Percentiles rank a stretch among this genome's conserved stretches.
These are phyloP conservation scores for Alloascoidea africana DNA, from an alignment of 805 yeast species.

Conservation along the genomic window DNA sequence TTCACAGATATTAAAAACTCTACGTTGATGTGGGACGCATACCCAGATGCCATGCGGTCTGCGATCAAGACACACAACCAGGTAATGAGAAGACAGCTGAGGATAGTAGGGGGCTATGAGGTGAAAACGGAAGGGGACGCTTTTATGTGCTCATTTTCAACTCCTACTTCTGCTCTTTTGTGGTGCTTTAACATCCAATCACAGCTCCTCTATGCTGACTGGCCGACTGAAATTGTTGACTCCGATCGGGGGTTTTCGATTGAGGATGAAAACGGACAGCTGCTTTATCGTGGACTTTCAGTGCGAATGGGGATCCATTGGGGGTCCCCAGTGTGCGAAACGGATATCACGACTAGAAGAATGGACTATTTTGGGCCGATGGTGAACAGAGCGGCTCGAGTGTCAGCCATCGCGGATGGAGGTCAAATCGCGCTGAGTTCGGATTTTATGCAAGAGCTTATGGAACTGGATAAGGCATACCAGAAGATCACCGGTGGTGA, in stretches of 20 bases:
- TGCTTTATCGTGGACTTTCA: conserved; percentile 75
- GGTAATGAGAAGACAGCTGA: conserved; percentile 83
- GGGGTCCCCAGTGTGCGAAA: conserved; percentile 95
- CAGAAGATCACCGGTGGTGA: conserved; percentile 20
- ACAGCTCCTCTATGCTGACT: conserved; percentile 68
- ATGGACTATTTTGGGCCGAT: conserved; percentile 99
- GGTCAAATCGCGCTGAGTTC: conserved; percentile 85
- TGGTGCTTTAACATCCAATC: conserved; percentile 94
- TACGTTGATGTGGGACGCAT: conserved; percentile 84
- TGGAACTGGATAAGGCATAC: conserved; percentile 35
- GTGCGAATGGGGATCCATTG: conserved; percentile 98
- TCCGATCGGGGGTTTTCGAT: conserved; percentile 76
- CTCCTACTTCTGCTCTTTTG: conserved; percentile 74
- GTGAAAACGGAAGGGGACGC: conserved; percentile 99
- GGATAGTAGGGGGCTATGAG: conserved; percentile 94
- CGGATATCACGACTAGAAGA: conserved; percentile 86
- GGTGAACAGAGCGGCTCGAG: conserved; percentile 91
- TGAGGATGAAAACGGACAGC: conserved; percentile 38
- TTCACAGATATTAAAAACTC: conserved; percentile 96
- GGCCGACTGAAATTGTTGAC: conserved; percentile 89
- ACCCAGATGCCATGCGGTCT: conserved; percentile 88
- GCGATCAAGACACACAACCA: conserved; percentile 92
- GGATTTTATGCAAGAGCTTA: conserved; percentile 66
- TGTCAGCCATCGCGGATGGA: conserved; percentile 91
- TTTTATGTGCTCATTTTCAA: conserved; percentile 92